phyloP scores from a whole-genome alignment of 129 eudicot species.

The Glebionis coronaria region DNA sequence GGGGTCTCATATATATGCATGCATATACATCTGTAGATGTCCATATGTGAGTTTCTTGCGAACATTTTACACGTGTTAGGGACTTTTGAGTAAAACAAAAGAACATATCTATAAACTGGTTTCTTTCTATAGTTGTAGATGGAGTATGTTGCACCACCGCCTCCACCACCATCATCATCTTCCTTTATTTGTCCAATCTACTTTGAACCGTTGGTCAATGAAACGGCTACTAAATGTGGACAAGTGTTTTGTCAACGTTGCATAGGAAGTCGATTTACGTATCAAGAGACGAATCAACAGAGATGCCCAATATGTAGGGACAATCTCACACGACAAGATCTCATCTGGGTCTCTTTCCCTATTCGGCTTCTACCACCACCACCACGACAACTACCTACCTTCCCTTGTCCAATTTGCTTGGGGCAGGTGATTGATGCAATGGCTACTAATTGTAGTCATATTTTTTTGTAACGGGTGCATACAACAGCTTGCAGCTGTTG shows the following conservation, averaged over 20 bases:
- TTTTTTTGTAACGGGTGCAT: conserved; percentile 50
- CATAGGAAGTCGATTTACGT: neutral
- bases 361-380: neutral
- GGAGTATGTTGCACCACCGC: neutral
- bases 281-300: neutral
- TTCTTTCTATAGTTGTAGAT: conserved; percentile 15
- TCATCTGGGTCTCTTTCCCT: neutral
- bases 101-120: neutral
- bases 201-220: neutral
- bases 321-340: neutral
- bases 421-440: conserved; percentile 39
- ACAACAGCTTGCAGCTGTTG: conserved; percentile 24
- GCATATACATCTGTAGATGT: neutral
- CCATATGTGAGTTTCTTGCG: neutral
- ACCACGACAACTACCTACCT: conserved; percentile 26
- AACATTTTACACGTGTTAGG: neutral
- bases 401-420: conserved; percentile 53
- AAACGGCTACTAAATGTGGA: conserved; percentile 8
- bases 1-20: neutral
- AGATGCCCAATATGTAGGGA: neutral
- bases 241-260: conserved; percentile 10
- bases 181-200: neutral
- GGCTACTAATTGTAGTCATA: conserved; percentile 60
- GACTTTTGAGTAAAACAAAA: neutral
- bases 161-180: neutral